Percentiles rank a stretch among this genome's conserved stretches.
phyloP scores from a whole-genome alignment of 2,329 filamentous ascomycete genomes.

The Arachnomyces sp. region DNA sequence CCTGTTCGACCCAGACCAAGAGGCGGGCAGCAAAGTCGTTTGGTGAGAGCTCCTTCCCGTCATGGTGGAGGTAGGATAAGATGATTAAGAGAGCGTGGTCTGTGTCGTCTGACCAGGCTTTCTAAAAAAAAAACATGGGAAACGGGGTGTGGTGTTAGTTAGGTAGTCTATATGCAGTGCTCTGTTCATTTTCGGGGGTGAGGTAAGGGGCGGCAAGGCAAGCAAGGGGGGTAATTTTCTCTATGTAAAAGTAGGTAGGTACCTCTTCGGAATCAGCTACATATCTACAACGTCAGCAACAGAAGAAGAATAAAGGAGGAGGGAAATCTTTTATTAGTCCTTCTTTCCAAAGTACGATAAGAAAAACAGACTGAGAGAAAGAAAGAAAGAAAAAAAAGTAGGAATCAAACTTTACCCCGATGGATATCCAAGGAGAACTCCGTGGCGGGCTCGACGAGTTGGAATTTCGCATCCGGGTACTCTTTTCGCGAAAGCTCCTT shows the following conservation, averaged over 20 bases:
- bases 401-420: slow-evolving; percentile 12
- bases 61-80: slow-evolving; percentile 40
- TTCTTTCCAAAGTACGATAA: no score
- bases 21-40: slow-evolving; percentile 40
- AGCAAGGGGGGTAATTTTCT: no score
- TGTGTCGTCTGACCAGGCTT: slow-evolving; percentile 49
- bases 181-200: no score
- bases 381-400: no score
- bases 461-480: slow-evolving; percentile 13
- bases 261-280: slow-evolving; percentile 1
- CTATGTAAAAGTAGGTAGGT: no score
- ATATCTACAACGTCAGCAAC: neutral
- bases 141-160: neutral
- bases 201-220: no score
- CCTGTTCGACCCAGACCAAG: slow-evolving; percentile 41
- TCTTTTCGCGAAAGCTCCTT: slow-evolving; percentile 7
- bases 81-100: slow-evolving; percentile 45
- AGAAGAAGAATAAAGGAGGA: no score
- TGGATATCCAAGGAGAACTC: slow-evolving; percentile 13
- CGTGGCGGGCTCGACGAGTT: slow-evolving; percentile 12
- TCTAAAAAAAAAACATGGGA: no score
- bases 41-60: slow-evolving; percentile 31
- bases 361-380: no score
- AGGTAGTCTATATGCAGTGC: no score
- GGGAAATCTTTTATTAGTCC: no score